Evolutionary conservation across 108 stramenopile genomes (phyloP).

Genomic region (Thalassiosira profunda): DNA sequence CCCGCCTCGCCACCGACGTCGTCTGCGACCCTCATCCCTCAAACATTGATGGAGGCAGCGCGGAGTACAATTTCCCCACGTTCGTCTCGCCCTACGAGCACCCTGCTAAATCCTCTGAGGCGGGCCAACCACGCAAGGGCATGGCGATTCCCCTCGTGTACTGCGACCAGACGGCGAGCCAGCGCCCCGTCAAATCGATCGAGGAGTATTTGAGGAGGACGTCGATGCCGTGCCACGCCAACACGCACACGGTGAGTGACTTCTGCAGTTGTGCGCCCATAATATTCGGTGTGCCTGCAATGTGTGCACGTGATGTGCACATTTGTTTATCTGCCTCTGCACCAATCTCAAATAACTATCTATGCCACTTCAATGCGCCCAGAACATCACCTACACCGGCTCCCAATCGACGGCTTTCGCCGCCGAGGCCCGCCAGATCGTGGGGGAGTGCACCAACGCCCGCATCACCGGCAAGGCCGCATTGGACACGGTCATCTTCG

Average conservation of each 20-base stretch:
- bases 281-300: background rate
- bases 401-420: constrained; percentile 92
- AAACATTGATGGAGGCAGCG: background rate
- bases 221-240: constrained; percentile 92
- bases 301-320: too few relatives aligned
- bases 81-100: constrained; percentile 34
- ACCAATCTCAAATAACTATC: too few relatives aligned
- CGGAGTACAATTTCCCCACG: constrained; percentile 23
- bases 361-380: too few relatives aligned
- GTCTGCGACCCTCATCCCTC: constrained; percentile 20
- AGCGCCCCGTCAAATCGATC: constrained; percentile 73
- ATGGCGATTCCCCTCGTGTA: constrained; percentile 77
- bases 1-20: constrained; percentile 30
- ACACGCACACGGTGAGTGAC: constrained; percentile 85
- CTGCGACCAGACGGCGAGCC: constrained; percentile 88
- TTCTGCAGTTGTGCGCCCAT: background rate
- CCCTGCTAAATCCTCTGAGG: background rate
- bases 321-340: too few relatives aligned
- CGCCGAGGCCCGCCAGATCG: constrained; percentile 90
- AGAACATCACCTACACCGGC: constrained; percentile 84
- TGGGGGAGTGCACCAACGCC: constrained; percentile 86
- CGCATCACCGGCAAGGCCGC: constrained; percentile 91
- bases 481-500: constrained; percentile 93
- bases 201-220: constrained; percentile 65
- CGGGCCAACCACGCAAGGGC: constrained; percentile 14